Percentiles rank a stretch among this genome's conserved stretches.
phyloP scores from a whole-genome alignment of 1,284 basidiomycete genomes.

The Ceratorhiza oryzae-sativae region DNA sequence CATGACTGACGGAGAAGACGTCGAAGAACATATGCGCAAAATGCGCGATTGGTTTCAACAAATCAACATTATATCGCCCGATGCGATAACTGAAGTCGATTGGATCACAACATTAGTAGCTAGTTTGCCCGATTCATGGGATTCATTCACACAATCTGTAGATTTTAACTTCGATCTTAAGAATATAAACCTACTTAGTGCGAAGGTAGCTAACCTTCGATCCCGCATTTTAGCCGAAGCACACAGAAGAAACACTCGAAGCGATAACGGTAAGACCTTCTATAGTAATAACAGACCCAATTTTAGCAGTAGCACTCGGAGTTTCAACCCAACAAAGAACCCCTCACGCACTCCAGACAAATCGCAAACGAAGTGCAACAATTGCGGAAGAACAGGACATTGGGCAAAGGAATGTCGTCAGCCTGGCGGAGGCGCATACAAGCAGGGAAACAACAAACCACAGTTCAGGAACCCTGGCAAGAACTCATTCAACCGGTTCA shows the following conservation, averaged over 20 bases:
- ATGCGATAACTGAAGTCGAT: background rate
- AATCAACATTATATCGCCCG: background rate
- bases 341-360: slow-evolving; percentile 1
- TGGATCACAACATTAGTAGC: slow-evolving; percentile 9
- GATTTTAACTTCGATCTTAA: background rate
- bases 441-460: background rate
- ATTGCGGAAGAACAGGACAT: slow-evolving; percentile 3
- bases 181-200: background rate
- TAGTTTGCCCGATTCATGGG: background rate
- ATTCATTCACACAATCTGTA: slow-evolving; percentile 9
- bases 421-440: slow-evolving; percentile 12
- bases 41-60: slow-evolving; percentile 12
- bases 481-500: background rate
- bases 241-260: background rate
- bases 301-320: too few species aligned
- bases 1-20: slow-evolving; percentile 1
- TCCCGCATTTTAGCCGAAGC: slow-evolving; percentile 1
- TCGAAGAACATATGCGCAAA: background rate
- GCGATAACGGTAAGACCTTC: background rate
- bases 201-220: background rate
- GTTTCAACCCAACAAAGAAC: too few species aligned
- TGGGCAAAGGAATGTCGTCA: slow-evolving; percentile 2
- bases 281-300: background rate
- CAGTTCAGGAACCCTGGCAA: background rate
- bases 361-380: slow-evolving; percentile 17